phyloP scores from a whole-genome alignment of 108 stramenopile species.

The Cyclotella atomus region DNA sequence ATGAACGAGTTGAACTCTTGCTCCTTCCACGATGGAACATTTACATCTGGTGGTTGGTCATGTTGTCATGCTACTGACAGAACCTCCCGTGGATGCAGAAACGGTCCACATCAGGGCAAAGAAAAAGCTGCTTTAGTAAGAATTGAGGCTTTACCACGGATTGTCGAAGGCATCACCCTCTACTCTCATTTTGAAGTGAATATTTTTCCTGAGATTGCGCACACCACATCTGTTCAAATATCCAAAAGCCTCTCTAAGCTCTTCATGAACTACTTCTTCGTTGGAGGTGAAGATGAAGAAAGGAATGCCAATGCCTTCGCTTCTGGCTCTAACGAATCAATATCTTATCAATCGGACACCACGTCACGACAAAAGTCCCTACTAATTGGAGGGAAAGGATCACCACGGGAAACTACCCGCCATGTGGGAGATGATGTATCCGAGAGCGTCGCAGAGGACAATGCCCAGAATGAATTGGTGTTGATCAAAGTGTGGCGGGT shows the following conservation, averaged over 20 bases:
- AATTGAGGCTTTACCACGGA: slow-evolving; percentile 47
- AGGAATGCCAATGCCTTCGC: slow-evolving; percentile 20
- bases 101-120: slow-evolving; percentile 57
- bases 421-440: slow-evolving; percentile 6
- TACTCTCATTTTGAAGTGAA: slow-evolving; percentile 61
- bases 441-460: background rate
- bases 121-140: slow-evolving; percentile 52
- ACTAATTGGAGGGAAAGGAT: slow-evolving; percentile 47
- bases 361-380: slow-evolving; percentile 29
- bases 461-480: slow-evolving; percentile 22
- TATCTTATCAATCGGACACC: slow-evolving; percentile 21
- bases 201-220: slow-evolving; percentile 48
- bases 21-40: slow-evolving; percentile 39
- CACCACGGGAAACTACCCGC: background rate
- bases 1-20: slow-evolving; percentile 44
- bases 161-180: slow-evolving; percentile 47
- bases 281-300: slow-evolving; percentile 34
- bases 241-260: slow-evolving; percentile 51
- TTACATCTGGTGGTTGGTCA: slow-evolving; percentile 28
- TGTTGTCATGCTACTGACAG: slow-evolving; percentile 33
- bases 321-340: slow-evolving; percentile 23
- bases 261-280: slow-evolving; percentile 50
- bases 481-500: slow-evolving; percentile 60
- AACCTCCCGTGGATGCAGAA: slow-evolving; percentile 45
- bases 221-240: slow-evolving; percentile 45